phyloP scores from a whole-genome alignment of 2,329 filamentous ascomycete genomes.

The Cladophialophora yegresii region DNA sequence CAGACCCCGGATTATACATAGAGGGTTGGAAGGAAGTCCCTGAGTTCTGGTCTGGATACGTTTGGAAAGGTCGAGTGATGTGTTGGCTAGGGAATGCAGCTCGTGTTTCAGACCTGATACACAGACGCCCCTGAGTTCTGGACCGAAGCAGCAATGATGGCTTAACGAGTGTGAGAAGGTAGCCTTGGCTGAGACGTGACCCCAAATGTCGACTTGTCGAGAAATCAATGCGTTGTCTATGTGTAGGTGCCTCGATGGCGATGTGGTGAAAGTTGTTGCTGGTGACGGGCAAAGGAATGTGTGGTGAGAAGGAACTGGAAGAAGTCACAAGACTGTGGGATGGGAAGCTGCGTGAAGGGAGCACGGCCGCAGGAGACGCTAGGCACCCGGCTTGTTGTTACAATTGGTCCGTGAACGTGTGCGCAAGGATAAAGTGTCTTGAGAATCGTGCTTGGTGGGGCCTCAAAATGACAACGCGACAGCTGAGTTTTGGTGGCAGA shows the following conservation, averaged over 20 bases:
- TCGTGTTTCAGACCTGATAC: slow-evolving; percentile 31
- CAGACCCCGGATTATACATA: slow-evolving; percentile 12
- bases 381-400: slow-evolving; percentile 7
- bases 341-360: slow-evolving; percentile 8
- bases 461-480: not conserved
- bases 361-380: not conserved
- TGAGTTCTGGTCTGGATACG: not conserved
- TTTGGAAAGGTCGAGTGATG: slow-evolving; percentile 21
- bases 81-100: slow-evolving; percentile 29
- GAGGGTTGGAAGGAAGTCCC: slow-evolving; percentile 11
- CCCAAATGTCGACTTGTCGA: slow-evolving; percentile 12
- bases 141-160: slow-evolving; percentile 22
- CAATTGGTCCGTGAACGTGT: slow-evolving; percentile 8
- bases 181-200: slow-evolving; percentile 13
- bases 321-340: slow-evolving; percentile 16
- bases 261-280: slow-evolving; percentile 24
- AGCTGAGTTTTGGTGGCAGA: not conserved
- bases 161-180: slow-evolving; percentile 28
- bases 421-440: slow-evolving; percentile 2
- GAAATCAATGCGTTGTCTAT: not conserved
- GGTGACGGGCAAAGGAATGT: slow-evolving; percentile 27
- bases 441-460: not conserved
- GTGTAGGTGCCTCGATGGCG: slow-evolving; percentile 33
- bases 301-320: slow-evolving; percentile 11
- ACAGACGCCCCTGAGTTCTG: slow-evolving; percentile 24